Evolutionary conservation across 495 filamentous ascomycete genomes (phyloP).

Genomic region (Astrothelium macrocarpum): DNA sequence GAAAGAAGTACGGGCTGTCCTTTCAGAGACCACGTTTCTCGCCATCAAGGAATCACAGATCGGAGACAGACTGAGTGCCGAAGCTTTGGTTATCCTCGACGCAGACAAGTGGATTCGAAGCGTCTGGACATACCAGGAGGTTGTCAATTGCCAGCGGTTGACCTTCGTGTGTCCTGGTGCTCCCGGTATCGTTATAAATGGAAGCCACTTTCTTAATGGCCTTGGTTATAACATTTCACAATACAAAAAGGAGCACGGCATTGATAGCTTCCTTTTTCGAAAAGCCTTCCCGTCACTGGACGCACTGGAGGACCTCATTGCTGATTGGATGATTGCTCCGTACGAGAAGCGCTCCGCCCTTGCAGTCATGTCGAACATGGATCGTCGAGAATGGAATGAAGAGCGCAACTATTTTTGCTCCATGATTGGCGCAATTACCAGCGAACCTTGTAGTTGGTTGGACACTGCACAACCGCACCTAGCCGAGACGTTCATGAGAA

Average conservation of each 20-base stretch:
- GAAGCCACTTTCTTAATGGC: neutral
- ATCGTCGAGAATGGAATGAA: constrained; percentile 7
- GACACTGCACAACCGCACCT: neutral
- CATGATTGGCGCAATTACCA: constrained; percentile 16
- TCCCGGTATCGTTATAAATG: neutral
- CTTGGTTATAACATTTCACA: neutral
- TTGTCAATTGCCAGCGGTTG: constrained; percentile 14
- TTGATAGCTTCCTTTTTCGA: neutral
- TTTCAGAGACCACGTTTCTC: constrained; percentile 6
- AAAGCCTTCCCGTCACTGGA: constrained; percentile 12
- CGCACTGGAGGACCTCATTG: constrained; percentile 21
- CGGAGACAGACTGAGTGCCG: neutral
- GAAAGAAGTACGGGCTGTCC: constrained; percentile 16
- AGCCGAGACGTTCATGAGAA: constrained; percentile 9
- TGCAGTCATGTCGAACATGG: constrained; percentile 22
- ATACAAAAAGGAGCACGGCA: neutral
- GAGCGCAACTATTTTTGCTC: constrained; percentile 13
- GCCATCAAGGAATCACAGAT: neutral
- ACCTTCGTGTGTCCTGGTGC: neutral
- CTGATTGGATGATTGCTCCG: constrained; percentile 14
- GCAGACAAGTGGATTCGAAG: constrained; percentile 17
- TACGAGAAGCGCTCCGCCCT: constrained; percentile 18
- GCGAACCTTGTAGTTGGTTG: neutral
- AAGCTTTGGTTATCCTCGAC: constrained; percentile 11
- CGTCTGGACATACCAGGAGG: constrained; percentile 24